Evolutionary conservation across 2,329 filamentous ascomycete genomes (phyloP), one percentile per base, ranked within the genome.

Genomic region (Penicillium aurantiogriseum): DNA sequence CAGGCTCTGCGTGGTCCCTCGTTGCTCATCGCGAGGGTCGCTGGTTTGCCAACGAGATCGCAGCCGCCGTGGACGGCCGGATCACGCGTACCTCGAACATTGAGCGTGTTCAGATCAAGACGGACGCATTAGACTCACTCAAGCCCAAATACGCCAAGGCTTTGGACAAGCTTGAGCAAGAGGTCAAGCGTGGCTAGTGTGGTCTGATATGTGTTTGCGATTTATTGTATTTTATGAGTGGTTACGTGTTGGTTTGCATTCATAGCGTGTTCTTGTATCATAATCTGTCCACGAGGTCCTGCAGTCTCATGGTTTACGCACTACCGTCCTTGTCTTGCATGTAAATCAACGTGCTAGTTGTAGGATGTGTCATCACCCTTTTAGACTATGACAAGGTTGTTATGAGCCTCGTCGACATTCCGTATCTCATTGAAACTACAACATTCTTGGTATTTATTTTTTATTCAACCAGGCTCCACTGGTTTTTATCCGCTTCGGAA

Each of bases 1-100:
- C 77, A 1, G 93, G 93, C 1, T 82, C 86, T 47, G 91, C 93
- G 0, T 96, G 92, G 90, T 96, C 92, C 0, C 77, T 99, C 13
- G 87, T 96, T 48, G 88, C 87, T 4, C 88, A 92, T 66, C 83
- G 84, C 3, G 92, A 99, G 76, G 92, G 88, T 23, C 85, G 89
- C 44, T 96, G 94, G 92, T 99, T 97, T 76, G 92, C 90, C 84
- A 88, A 89, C 58, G 89, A 90, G 66, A 88, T 97, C 60, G 89
- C 86, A 2, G 83, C 82, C 55, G 69, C 63, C 3, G 58, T 64
- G 0, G 63, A 72, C 33, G 69, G 71, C n/a, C 73, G 69, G 19
- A 73, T 76, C 29, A 69, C 67, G 2, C 63, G 73, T 15, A 61
- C 63, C 0, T 57, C 60, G 3, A 63, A 65, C 45, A 65, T 76